Evolutionary conservation across 2,329 filamentous ascomycete genomes (phyloP).

Genomic region (Sclerotinia nivalis): DNA sequence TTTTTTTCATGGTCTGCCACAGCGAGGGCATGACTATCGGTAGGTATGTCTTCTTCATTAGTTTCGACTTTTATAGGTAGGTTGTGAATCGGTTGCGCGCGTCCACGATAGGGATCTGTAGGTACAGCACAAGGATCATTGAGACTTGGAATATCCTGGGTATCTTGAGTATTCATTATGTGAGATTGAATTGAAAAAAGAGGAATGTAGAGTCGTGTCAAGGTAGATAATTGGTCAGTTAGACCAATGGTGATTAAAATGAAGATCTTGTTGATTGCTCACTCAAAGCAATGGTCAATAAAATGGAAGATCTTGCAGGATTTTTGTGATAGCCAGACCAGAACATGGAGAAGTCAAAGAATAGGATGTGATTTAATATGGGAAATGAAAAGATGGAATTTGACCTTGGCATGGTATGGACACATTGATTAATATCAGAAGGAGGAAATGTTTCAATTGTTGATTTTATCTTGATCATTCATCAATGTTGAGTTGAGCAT

Average conservation of each 20-base stretch:
- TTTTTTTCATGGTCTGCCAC: conserved; percentile 44
- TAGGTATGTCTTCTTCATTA: conserved; percentile 39
- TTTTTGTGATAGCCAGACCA: background rate
- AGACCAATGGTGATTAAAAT: background rate
- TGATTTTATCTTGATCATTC: background rate
- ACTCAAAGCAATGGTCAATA: too few species aligned
- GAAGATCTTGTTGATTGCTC: background rate
- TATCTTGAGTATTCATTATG: background rate
- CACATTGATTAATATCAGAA: background rate
- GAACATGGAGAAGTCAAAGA: background rate
- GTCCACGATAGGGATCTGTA: conserved; percentile 19
- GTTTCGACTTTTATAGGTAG: conserved; percentile 34
- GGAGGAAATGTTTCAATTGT: background rate
- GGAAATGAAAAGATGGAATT: background rate
- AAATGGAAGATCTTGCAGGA: background rate
- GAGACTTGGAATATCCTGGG: conserved; percentile 7
- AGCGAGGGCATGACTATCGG: conserved; percentile 47
- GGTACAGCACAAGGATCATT: conserved; percentile 12
- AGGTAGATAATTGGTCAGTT: background rate
- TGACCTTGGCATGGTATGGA: background rate
- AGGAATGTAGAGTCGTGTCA: background rate
- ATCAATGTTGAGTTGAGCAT: background rate
- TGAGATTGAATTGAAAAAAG: background rate
- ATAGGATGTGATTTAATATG: background rate
- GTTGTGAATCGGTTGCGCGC: conserved; percentile 23